Base-by-base conservation (phyloP, 2,329 filamentous ascomycete genomes). In the Cladosporium halotolerans region DNA sequence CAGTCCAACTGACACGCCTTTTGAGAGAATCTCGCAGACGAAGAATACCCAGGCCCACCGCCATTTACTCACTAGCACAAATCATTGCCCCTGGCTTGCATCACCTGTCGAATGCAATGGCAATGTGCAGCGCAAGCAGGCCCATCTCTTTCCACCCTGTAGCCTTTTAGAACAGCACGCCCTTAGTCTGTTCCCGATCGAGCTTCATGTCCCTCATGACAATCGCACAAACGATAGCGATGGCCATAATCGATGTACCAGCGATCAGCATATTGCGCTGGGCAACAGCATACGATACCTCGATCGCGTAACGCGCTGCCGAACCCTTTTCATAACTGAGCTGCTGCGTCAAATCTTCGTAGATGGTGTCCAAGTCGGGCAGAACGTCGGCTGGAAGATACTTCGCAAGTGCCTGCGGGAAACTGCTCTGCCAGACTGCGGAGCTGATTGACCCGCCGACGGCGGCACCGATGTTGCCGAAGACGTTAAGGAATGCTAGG, bases 341-440 rank as follows among this genome's bases (percentile, higher is more conserved):
- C 59, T 86, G 84, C 2, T 70, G 72, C 0, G 69, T 69, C 28
- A 85, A 61, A 57, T 75, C 73, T 31, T 76, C 74, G 57, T 81
- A 81, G 43, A 85, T 72, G 7, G 60, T 38, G 4, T 58, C 61
- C 42, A 58, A 43, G 9, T 46, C 39, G 11, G 39, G 19, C 43
- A 45, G 18, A 2, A 36, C 51, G 13, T 53, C 51, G 10, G 45
- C 54, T 9, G 59, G 59, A 14, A 61, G 39, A n/a, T 45, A 45
- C 38, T 52, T 36, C 2, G 54, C 53, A 36, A 64, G 55, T 4
- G 60, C 58, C 5, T 44, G 41, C 3, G 58, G 60, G 54, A 64
- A 64, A 2, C 57, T 60, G 14, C 57, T 57, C 4, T 58, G 61
- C 62, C 62, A 64, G 38, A 64, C 57, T 3, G 62, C 62, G 9